A percentile compares a stretch with the other conserved stretches of the same genome.
Evolutionary conservation across 257 asterid genomes (phyloP).

Genomic region (Solanum bulbocastanum): DNA sequence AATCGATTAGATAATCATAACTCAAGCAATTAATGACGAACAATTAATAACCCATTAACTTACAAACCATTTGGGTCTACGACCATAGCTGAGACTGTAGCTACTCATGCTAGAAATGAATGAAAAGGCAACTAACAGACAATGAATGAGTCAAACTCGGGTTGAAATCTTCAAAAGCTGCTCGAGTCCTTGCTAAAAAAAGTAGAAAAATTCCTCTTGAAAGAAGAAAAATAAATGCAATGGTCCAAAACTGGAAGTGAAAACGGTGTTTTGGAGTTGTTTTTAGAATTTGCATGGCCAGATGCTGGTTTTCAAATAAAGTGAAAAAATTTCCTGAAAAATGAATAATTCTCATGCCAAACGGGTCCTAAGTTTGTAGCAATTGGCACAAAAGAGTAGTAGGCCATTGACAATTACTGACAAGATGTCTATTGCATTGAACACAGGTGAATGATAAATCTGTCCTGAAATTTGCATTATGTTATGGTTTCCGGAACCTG

Average conservation of each 20-base stretch:
- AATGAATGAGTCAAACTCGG: background rate
- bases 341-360: background rate
- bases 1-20: background rate
- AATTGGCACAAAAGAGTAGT: background rate
- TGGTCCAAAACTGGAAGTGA: background rate
- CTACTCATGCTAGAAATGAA: background rate
- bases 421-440: background rate
- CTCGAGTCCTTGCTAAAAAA: background rate
- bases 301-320: background rate
- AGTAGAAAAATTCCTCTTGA: background rate
- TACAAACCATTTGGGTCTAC: background rate
- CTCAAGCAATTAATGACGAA: background rate
- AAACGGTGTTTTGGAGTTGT: background rate
- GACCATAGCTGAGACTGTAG: background rate
- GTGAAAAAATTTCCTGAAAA: background rate
- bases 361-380: background rate
- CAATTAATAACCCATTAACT: background rate
- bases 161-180: background rate
- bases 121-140: background rate
- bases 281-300: background rate
- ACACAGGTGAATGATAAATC: conserved; percentile 70
- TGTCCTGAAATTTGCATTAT: conserved; percentile 77
- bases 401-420: background rate
- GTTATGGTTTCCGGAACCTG: conserved; percentile 94
- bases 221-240: background rate